Evolutionary conservation across 75 land plant species (phyloP), one percentile per base, ranked within the genome.

Genomic region (Pinus taeda): DNA sequence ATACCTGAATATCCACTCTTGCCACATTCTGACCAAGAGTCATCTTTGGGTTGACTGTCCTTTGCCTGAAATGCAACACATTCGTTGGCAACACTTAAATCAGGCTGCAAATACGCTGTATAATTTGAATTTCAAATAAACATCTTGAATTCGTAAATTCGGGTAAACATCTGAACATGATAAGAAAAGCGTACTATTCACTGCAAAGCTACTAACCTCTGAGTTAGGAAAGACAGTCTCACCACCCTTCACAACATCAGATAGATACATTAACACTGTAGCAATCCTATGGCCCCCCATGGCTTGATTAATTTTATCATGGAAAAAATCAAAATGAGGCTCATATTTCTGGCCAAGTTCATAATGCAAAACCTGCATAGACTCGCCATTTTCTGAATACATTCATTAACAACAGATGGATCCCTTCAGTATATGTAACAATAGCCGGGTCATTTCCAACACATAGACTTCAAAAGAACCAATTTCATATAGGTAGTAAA

Each of bases 221-320:
- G 95, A 64, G 60, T 86, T 79, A 67, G 97, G 97, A 63, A 92
- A 92, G 36, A 94, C 83, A 0, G 95, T 92, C 80, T 94, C 97
- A 3, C 97, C 97, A 53, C 97, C 95, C 76, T 82, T 87, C 45
- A 74, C 83, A 71, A 90, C 86, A 80, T 88, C 70, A 53, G 97
- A 90, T 76, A 94, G 81, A 77, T 94, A 94, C 97, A 94, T 92
- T 60, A 94, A 77, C 55, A 92, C 97, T n/a, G 95, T 93, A 12
- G 95, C 95, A 60, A 94, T 57, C 17, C 95, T 82, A 71, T 91
- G 95, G 12, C 93, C 95, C n/a, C 98, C 98, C 49, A 91, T 77
- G 37, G 71, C 80, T 74, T 83, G 90, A 71, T 91, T 93, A 29
- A 71, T 69, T 67, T 92, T 84, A 80, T 94, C 95, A 42, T 88